Percentiles rank a stretch among this genome's conserved stretches.
These are phyloP conservation scores for Lipomyces anomalus DNA, from an alignment of 805 yeast species.

Conservation along the genomic window DNA sequence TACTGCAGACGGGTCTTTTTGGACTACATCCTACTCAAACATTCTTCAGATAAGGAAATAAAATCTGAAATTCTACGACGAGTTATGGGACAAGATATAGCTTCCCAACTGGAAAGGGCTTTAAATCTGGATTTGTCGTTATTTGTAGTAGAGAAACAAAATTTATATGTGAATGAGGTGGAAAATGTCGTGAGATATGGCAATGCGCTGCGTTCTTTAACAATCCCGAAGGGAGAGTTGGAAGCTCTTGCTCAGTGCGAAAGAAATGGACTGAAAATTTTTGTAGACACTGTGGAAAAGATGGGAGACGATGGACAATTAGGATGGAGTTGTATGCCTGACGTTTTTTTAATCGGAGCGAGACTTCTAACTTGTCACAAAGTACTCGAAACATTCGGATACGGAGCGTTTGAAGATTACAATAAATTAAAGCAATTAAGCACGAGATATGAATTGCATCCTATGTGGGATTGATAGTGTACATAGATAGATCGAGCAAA, in stretches of 20 bases:
- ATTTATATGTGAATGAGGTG: constrained; percentile 53
- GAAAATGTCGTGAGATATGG: constrained; percentile 11
- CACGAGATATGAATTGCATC: too few species aligned
- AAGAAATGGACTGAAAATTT: neutral
- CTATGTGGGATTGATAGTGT: neutral
- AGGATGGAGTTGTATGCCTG: constrained; percentile 12
- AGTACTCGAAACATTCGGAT: too few species aligned
- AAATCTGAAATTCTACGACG: too few species aligned
- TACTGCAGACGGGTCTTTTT: constrained; percentile 7
- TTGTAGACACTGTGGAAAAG: neutral
- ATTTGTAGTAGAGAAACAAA: constrained; percentile 63
- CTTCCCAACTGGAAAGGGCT: constrained; percentile 26
- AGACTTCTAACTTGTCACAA: constrained; percentile 2
- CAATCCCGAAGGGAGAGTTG: neutral
- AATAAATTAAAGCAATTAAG: too few species aligned
- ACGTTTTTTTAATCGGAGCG: constrained; percentile 12
- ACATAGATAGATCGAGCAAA: too few species aligned
- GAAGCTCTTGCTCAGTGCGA: neutral
- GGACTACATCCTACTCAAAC: neutral
- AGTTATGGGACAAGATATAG: too few species aligned
- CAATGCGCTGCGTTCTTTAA: constrained; percentile 1
- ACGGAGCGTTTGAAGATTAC: too few species aligned
- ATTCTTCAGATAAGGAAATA: too few species aligned
- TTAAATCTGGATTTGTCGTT: constrained; percentile 36
- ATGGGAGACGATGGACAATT: constrained; percentile 16